Evolutionary conservation across 2,329 filamentous ascomycete genomes (phyloP), one percentile per base, ranked within the genome.

Genomic region (Neoarthrinium moseri): DNA sequence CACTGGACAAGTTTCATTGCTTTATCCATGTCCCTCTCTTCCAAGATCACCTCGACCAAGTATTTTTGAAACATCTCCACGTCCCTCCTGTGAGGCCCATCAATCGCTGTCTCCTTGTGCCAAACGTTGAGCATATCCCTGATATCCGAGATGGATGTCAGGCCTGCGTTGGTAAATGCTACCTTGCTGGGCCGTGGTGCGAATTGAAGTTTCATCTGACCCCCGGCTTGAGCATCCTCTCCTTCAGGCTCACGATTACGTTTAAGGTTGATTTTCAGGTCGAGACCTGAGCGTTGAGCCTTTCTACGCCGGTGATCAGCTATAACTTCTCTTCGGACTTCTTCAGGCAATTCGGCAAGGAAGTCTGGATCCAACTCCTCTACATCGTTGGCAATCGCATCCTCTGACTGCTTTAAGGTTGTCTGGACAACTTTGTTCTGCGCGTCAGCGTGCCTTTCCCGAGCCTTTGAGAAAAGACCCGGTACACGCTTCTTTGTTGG

Each of bases 21-120:
- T 66, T 95, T 96, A 5, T 78, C 77, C 67, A 94, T 75, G 61
- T 96, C 85, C 47, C 78, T 74, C 65, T 97, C 94, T 47, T 92
- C 84, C 1, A 69, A 50, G 1, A 96, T 77, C 1, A 97, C 89
- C 21, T 77, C 78, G 5, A 63, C 72, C 23, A 97, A 65, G 64
- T 95, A 97, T 57, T 73, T 78, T 44, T 77, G 80, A 49, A 97
- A 73, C 29, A 91, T 83, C 32, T 76, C 77, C 0, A 92, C 84
- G 65, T 99, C 94, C 47, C 87, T 83, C 0, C 69, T 68, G 64
- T 94, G 91, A 2, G 94, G 94, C 0, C 88, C 90, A 3, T 91
- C 86, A 5, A 74, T 73, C 27, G 66, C 71, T 50, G 92, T 95
- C 49, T 86, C 83, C 3, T 70, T 62, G 52, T 90, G 78, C 94